These are phyloP conservation scores for Mycena filopes DNA, from an alignment of 768 basidiomycete species.

Conservation along the genomic window DNA sequence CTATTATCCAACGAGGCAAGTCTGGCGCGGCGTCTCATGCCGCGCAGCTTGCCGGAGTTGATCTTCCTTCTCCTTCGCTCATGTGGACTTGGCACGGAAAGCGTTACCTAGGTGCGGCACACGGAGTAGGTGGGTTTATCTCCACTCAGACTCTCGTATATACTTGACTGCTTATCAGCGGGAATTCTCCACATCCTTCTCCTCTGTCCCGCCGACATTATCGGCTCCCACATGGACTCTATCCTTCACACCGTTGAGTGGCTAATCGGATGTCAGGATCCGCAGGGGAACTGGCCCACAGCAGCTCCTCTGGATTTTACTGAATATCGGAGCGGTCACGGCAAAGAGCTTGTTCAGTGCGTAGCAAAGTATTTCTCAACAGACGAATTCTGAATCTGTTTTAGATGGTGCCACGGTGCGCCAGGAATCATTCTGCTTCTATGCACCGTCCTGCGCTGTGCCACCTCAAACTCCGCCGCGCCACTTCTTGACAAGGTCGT, in stretches of 20 bases:
- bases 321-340: constrained; percentile 4
- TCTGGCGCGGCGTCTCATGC: constrained; percentile 49
- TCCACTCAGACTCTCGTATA: not conserved
- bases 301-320: constrained; percentile 44
- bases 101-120: constrained; percentile 65
- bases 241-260: constrained; percentile 60
- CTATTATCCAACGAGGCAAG: constrained; percentile 57
- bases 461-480: constrained; percentile 36
- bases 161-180: constrained; percentile 42
- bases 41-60: constrained; percentile 38
- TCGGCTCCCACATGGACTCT: constrained; percentile 50
- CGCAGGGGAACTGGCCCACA: constrained; percentile 64
- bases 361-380: constrained; percentile 24
- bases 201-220: constrained; percentile 49
- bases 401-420: constrained; percentile 71
- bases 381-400: not conserved
- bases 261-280: constrained; percentile 57
- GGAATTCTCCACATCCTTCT: constrained; percentile 66
- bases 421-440: constrained; percentile 61
- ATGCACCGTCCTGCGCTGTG: constrained; percentile 50
- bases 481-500: constrained; percentile 41
- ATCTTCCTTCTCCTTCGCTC: constrained; percentile 49
- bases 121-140: constrained; percentile 63
- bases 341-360: constrained; percentile 63
- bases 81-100: constrained; percentile 74